A percentile compares a stretch with the other conserved stretches of the same genome.
phyloP scores from a whole-genome alignment of 2,329 filamentous ascomycete species.

The Cladorrhinum sp. region DNA sequence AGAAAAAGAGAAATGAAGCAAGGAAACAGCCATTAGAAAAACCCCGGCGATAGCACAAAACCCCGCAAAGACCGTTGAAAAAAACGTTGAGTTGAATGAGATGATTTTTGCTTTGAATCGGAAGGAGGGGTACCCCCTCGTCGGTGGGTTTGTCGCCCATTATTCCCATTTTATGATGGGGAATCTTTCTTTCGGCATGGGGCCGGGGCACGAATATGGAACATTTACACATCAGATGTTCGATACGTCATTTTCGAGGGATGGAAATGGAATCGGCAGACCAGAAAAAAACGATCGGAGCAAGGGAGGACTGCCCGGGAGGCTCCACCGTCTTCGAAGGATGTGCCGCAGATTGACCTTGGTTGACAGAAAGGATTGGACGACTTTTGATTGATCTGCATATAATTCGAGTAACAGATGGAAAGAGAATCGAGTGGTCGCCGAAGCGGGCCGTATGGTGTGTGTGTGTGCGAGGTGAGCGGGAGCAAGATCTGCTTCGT shows the following conservation, averaged over 20 bases:
- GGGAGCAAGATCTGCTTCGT: neutral
- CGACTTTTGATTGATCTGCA: neutral
- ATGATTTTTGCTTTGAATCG: neutral
- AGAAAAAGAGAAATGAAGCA: neutral
- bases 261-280: neutral
- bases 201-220: neutral
- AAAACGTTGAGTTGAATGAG: neutral
- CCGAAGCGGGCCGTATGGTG: neutral
- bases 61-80: neutral
- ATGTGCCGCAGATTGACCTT: neutral
- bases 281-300: neutral
- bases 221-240: conserved; percentile 3
- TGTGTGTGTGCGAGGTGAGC: neutral
- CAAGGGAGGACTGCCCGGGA: neutral
- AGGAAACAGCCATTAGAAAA: neutral
- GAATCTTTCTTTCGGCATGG: neutral
- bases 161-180: neutral
- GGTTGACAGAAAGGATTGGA: neutral
- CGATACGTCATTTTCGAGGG: conserved; percentile 2
- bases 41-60: neutral
- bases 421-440: neutral
- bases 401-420: neutral
- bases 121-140: neutral
- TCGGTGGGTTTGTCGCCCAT: neutral
- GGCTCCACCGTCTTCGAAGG: neutral